These are phyloP conservation scores for Cetraspora pellucida DNA, from an alignment of 192 early-diverging fungal species.

Conservation along the genomic window DNA sequence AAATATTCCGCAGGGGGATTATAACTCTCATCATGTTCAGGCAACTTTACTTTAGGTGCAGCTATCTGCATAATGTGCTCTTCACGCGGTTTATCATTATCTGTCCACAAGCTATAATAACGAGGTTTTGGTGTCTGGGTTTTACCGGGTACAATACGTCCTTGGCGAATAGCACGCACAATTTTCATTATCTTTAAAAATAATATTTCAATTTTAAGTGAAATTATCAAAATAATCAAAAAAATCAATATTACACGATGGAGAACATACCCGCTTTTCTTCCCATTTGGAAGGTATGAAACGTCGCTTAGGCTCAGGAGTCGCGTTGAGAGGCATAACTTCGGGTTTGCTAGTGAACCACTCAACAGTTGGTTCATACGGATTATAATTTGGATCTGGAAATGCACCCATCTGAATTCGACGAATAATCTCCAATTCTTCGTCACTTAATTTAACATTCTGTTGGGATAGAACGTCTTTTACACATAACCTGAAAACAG, in stretches of 20 bases:
- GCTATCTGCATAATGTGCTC: conserved; percentile 78
- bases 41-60: conserved; percentile 87
- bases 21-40: conserved; percentile 93
- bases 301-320: conserved; percentile 93
- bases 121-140: conserved; percentile 59
- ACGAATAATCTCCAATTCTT: conserved; percentile 93
- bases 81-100: conserved; percentile 59
- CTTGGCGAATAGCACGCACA: conserved; percentile 91
- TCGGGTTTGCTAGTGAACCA: conserved; percentile 90
- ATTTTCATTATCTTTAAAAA: conserved; percentile 86
- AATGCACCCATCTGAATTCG: conserved; percentile 80
- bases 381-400: conserved; percentile 84
- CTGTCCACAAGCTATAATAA: conserved; percentile 89
- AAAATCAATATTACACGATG: not conserved
- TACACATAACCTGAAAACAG: conserved; percentile 60
- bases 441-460: conserved; percentile 81
- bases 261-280: conserved; percentile 67
- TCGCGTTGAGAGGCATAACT: conserved; percentile 79
- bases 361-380: conserved; percentile 92
- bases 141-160: conserved; percentile 73
- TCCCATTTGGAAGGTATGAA: conserved; percentile 96
- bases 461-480: conserved; percentile 79
- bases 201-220: not conserved
- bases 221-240: not conserved
- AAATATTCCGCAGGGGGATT: conserved; percentile 96